Base-by-base conservation (phyloP, 148 eudicot species). In the Mesembryanthemum crystallinum region DNA sequence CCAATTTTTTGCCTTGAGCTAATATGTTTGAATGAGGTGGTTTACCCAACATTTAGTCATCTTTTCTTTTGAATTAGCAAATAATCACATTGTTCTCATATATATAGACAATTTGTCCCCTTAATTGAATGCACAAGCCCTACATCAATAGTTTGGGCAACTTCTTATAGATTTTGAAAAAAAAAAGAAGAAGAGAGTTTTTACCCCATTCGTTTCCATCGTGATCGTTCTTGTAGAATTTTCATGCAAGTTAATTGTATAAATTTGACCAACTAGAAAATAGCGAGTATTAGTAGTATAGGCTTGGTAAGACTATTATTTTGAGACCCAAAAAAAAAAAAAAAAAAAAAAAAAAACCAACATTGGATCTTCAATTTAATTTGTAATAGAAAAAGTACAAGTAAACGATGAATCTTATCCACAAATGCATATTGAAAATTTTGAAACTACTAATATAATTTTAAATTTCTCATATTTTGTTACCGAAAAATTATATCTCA, bases 91-190 rank as follows among this genome's bases (percentile, higher is more conserved):
- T 33, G 87, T 78, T 77, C 64, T 70, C 81, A 51, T 20, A 69
- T 78, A 28, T 10, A 78, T 73, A 54, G 91, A 88, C 91, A 86
- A 71, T 23, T 70, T 88, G 91, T 88, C 78, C 82, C 91, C 91
- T 80, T 73, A 24, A 76, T 78, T 78, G 84, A 64, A 70, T 85
- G 85, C 82, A 85, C 25, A 63, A 28, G 59, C 81, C 81, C 83
- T 77, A 25, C 76, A 73, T 81, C 77, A 79, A 39, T 35, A 35
- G 39, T 35, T 35, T 35, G 39, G 3, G 6, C 3, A 35, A 35
- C 39, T 35, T 35, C n/a, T n/a, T n/a, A n/a, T n/a, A n/a, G n/a
- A n/a, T n/a, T n/a, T n/a, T n/a, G n/a, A n/a, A n/a, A n/a, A n/a
- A n/a, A n/a, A n/a, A n/a, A n/a, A n/a, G n/a, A n/a, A n/a, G n/a